Evolutionary conservation across 208 protist species (phyloP).

Genomic region (Crithidia fasciculata): DNA sequence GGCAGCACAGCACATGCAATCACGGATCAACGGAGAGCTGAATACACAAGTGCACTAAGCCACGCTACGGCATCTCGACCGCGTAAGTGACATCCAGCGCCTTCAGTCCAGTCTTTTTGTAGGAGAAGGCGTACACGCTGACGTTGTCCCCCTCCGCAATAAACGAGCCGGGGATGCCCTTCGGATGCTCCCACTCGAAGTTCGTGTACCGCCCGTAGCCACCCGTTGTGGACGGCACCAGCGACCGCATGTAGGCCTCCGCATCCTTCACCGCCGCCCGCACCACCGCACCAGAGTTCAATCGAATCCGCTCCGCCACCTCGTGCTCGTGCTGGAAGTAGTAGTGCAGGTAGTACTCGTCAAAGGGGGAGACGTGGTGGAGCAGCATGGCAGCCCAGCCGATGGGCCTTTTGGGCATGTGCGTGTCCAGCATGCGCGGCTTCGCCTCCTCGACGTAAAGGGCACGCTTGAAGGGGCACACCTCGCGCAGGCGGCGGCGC

Average conservation of each 20-base stretch:
- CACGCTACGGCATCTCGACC: too few species aligned
- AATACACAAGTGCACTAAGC: too few species aligned
- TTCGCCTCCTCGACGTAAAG: conserved; percentile 2
- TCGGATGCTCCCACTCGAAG: neutral
- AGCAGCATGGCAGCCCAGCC: conserved; percentile 9
- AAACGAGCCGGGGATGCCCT: neutral
- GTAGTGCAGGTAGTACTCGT: conserved; percentile 20
- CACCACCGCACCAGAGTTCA: neutral
- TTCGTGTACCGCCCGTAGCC: neutral
- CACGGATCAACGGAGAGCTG: too few species aligned
- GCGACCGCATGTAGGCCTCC: neutral
- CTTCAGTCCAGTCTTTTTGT: neutral
- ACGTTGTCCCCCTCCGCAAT: neutral
- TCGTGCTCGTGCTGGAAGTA: conserved; percentile 21
- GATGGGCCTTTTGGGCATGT: neutral
- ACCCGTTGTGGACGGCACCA: neutral
- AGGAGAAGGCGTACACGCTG: conserved; percentile 4
- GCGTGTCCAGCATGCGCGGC: neutral
- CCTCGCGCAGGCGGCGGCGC: neutral
- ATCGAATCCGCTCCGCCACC: neutral
- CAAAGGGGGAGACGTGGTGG: conserved; percentile 10
- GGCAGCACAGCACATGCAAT: too few species aligned
- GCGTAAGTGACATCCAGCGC: too few species aligned
- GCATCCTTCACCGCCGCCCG: neutral
- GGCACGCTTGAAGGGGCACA: neutral